Evolutionary conservation across 495 filamentous ascomycete genomes (phyloP).

Genomic region (Pyrenula aspistea): DNA sequence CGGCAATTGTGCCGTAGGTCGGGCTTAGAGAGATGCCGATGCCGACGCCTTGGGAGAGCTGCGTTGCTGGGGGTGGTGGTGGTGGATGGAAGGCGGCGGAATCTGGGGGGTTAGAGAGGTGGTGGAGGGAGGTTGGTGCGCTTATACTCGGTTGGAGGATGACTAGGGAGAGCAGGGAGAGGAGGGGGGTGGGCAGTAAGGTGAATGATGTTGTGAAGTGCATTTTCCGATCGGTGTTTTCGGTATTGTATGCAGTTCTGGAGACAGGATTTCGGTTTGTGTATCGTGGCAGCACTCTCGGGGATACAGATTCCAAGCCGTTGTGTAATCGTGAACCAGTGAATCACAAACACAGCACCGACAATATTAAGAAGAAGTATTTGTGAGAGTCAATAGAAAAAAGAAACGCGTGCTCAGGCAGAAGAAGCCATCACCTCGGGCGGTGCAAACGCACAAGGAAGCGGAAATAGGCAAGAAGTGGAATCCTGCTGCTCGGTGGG

Average conservation of each 20-base stretch:
- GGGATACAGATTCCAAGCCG: background rate
- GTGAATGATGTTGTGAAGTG: background rate
- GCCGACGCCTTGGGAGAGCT: background rate
- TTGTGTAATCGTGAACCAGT: background rate
- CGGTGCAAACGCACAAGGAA: too few relatives aligned
- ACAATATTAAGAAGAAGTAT: background rate
- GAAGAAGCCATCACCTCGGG: too few relatives aligned
- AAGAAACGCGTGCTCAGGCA: too few relatives aligned
- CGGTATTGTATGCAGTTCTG: background rate
- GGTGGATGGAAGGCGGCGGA: background rate
- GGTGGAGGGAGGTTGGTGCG: background rate
- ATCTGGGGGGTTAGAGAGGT: background rate
- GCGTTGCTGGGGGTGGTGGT: background rate
- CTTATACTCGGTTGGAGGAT: background rate
- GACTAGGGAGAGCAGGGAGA: background rate
- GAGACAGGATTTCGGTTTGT: background rate
- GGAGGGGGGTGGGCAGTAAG: background rate
- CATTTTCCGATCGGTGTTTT: background rate
- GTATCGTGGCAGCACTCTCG: too few relatives aligned
- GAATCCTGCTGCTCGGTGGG: too few relatives aligned
- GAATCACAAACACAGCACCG: background rate
- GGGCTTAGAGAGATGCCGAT: background rate
- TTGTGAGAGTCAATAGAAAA: too few relatives aligned
- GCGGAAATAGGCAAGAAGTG: too few relatives aligned
- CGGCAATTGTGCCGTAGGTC: background rate